Evolutionary conservation across 2,329 filamentous ascomycete genomes (phyloP), one percentile per base, ranked within the genome.

Genomic region (Mollisiaceae sp.): DNA sequence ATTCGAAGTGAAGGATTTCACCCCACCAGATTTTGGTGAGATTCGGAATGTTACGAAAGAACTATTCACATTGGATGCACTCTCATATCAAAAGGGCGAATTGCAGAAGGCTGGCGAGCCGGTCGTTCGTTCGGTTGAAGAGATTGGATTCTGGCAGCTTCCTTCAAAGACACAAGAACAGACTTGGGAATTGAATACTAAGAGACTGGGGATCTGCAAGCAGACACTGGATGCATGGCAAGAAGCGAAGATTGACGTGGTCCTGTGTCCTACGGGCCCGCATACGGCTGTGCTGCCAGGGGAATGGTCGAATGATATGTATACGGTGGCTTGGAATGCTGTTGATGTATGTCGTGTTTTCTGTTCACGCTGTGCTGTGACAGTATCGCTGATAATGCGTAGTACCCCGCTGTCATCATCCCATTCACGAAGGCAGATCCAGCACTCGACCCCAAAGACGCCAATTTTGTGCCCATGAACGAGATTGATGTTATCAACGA

Each of bases 251-350:
- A 70, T 75, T 38, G 75, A 76, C 64, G 68, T 77, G 27, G 69
- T 76, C 1, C 65, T 76, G 4, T 69, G 70, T 20, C 75, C 75
- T 0, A 73, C 68, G 15, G 76, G 76, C 27, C 72, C 76, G 14
- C 73, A 77, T 58, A 75, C 74, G 4, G 75, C 76, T 15, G 74
- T 76, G 6, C 54, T 69, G 43, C 76, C 76, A 1, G 74, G 71
- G 22, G 71, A 77, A 35, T 78, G 77, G 76, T 74, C 69, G 11
- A 74, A 70, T 43, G 76, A 77, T 61, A 72, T 71, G 24, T 78
- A 78, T 62, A 78, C 77, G 0, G 76, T 78, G 24, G 71, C 70
- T 59, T 77, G 76, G 76, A 78, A 78, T 65, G 73, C 74, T 18
- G 68, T 72, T n/a, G 77, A 78, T 69, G 75, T 76, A 66, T 62